Percentiles rank a stretch among this genome's conserved stretches.
These are phyloP conservation scores for Zygoascus meyerae DNA, from an alignment of 1,139 yeast genomes.

Conservation along the genomic window DNA sequence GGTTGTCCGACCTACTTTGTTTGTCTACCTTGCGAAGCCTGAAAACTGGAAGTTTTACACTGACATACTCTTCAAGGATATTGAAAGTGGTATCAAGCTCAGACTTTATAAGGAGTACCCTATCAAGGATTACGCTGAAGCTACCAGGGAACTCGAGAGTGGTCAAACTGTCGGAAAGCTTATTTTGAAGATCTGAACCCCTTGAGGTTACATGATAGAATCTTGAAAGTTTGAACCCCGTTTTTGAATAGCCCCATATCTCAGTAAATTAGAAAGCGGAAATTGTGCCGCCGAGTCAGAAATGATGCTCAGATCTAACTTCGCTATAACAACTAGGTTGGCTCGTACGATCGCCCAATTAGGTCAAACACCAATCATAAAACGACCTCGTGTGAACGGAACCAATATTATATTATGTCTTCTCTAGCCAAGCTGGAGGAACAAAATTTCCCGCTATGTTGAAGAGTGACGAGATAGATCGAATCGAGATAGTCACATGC, in stretches of 20 bases:
- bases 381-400: too few relatives aligned
- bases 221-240: too few relatives aligned
- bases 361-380: too few relatives aligned
- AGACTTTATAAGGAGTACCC: conserved; percentile 51
- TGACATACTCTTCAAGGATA: conserved; percentile 39
- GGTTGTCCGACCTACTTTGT: conserved; percentile 56
- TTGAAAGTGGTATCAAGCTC: conserved; percentile 45
- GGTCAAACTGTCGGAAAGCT: conserved; percentile 78
- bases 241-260: too few relatives aligned
- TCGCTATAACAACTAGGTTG: too few relatives aligned
- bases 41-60: conserved; percentile 60
- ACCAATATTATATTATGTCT: too few relatives aligned
- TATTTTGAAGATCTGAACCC: conserved; percentile 47
- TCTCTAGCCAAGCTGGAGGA: conserved; percentile 45
- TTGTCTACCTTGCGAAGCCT: conserved; percentile 44
- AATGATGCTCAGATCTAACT: too few relatives aligned
- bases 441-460: conserved; percentile 42
- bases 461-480: conserved; percentile 31
- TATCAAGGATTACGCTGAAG: conserved; percentile 57
- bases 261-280: too few relatives aligned
- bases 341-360: too few relatives aligned
- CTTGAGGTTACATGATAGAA: too few relatives aligned
- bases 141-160: conserved; percentile 60
- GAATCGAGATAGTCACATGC: conserved; percentile 40
- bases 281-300: too few relatives aligned